These are phyloP conservation scores for Lizanozyma gosingica DNA, from an alignment of 1,139 yeast genomes.

Conservation along the genomic window DNA sequence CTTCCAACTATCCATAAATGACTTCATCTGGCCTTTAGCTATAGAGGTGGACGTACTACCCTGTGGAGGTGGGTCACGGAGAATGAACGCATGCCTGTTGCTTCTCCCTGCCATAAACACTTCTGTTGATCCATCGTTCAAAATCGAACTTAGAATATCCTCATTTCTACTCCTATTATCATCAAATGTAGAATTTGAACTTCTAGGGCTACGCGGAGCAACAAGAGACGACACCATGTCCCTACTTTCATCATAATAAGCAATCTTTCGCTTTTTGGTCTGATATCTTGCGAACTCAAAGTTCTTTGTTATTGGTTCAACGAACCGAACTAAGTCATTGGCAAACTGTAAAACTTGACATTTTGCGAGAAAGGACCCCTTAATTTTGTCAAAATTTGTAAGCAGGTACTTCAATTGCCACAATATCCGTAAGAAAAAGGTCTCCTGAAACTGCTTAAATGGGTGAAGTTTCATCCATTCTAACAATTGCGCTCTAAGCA, in stretches of 20 bases:
- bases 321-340: no score
- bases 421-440: conserved; percentile 13
- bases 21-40: not conserved
- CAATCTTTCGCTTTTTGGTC: not conserved
- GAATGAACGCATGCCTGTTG: not conserved
- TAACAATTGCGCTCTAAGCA: conserved; percentile 19
- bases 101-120: not conserved
- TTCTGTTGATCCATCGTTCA: not conserved
- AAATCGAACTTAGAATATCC: not conserved
- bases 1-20: conserved; percentile 15
- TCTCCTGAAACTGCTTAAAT: conserved; percentile 22
- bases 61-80: not conserved
- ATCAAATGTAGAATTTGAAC: not conserved
- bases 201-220: no score
- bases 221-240: not conserved
- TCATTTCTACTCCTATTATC: not conserved
- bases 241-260: not conserved
- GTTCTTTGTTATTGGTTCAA: not conserved
- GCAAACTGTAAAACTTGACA: not conserved
- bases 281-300: not conserved
- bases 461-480: conserved; percentile 36
- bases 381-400: no score
- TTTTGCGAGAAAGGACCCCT: not conserved
- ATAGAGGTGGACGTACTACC: not conserved
- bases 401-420: conserved; percentile 1